These are phyloP conservation scores for Corinectria fuckeliana DNA, from an alignment of 2,329 filamentous ascomycete species.

Conservation along the genomic window DNA sequence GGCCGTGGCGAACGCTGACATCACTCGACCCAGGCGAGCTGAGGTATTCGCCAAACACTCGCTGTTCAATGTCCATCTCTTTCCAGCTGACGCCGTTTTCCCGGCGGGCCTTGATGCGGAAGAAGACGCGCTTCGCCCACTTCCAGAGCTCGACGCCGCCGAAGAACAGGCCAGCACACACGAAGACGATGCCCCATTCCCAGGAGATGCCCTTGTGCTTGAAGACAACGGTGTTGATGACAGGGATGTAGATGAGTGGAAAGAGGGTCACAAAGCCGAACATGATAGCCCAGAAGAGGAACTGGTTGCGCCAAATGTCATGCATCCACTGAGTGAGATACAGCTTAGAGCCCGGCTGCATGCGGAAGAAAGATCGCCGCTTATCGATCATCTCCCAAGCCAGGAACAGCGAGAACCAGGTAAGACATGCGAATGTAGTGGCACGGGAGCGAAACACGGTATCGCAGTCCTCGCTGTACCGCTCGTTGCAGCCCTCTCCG, in stretches of 20 bases:
- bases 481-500: conserved; percentile 65
- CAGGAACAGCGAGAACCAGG: conserved; percentile 78
- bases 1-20: conserved; percentile 36
- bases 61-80: conserved; percentile 49
- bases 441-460: conserved; percentile 74
- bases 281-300: conserved; percentile 70
- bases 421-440: conserved; percentile 76
- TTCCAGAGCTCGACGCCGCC: conserved; percentile 66
- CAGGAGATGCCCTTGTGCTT: conserved; percentile 66
- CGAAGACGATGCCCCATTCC: conserved; percentile 69
- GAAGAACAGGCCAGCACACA: conserved; percentile 62
- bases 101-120: conserved; percentile 37
- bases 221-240: conserved; percentile 64
- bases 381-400: conserved; percentile 81
- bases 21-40: conserved; percentile 35
- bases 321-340: conserved; percentile 71
- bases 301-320: conserved; percentile 75
- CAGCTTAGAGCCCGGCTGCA: conserved; percentile 67
- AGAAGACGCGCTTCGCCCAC: conserved; percentile 58
- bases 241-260: conserved; percentile 63
- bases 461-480: conserved; percentile 61
- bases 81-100: conserved; percentile 42
- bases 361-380: conserved; percentile 76
- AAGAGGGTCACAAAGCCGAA: conserved; percentile 57
- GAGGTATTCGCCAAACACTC: conserved; percentile 49